These are phyloP conservation scores for Aspergillus sclerotialis DNA, from an alignment of 2,329 filamentous ascomycete genomes.

Conservation along the genomic window DNA sequence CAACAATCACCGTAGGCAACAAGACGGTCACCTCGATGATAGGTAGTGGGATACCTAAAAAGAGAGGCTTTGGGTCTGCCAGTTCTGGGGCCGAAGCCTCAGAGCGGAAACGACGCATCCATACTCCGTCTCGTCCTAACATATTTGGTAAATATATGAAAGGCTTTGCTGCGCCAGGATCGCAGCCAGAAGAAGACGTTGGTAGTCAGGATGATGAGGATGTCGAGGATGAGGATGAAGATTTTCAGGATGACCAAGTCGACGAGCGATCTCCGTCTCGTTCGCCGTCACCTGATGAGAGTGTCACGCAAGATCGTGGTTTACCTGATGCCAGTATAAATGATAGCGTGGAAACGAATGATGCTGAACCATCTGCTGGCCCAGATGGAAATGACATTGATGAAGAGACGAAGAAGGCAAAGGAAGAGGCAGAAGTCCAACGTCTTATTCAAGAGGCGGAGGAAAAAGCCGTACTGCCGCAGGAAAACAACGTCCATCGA, in stretches of 20 bases:
- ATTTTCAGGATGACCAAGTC: slow-evolving; percentile 9
- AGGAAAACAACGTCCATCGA: slow-evolving; percentile 36
- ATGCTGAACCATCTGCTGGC: slow-evolving; percentile 2
- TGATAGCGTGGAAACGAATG: slow-evolving; percentile 2
- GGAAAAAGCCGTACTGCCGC: slow-evolving; percentile 34
- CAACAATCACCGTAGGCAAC: slow-evolving; percentile 68
- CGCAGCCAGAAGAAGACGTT: slow-evolving; percentile 22
- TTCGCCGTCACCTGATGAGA: slow-evolving; percentile 2
- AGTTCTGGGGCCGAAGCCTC: slow-evolving; percentile 13
- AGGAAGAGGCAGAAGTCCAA: slow-evolving; percentile 38
- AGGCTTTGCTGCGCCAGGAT: slow-evolving; percentile 51
- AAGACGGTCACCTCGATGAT: slow-evolving; percentile 60
- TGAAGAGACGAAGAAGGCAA: slow-evolving; percentile 49
- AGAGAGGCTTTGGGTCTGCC: slow-evolving; percentile 23
- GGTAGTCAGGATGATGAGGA: slow-evolving; percentile 16
- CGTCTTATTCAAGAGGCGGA: slow-evolving; percentile 42
- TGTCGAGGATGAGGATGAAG: slow-evolving; percentile 19
- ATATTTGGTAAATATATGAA: slow-evolving; percentile 42
- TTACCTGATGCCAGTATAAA: slow-evolving; percentile 2
- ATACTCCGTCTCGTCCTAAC: slow-evolving; percentile 28
- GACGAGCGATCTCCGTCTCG: slow-evolving; percentile 4
- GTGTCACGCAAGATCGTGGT: slow-evolving; percentile 10
- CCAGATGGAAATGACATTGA: slow-evolving; percentile 42
- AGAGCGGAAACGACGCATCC: slow-evolving; percentile 33
- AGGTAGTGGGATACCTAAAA: slow-evolving; percentile 45